phyloP scores from a whole-genome alignment of 1,139 yeast species.

The Kurtzmaniella quercitrusa region DNA sequence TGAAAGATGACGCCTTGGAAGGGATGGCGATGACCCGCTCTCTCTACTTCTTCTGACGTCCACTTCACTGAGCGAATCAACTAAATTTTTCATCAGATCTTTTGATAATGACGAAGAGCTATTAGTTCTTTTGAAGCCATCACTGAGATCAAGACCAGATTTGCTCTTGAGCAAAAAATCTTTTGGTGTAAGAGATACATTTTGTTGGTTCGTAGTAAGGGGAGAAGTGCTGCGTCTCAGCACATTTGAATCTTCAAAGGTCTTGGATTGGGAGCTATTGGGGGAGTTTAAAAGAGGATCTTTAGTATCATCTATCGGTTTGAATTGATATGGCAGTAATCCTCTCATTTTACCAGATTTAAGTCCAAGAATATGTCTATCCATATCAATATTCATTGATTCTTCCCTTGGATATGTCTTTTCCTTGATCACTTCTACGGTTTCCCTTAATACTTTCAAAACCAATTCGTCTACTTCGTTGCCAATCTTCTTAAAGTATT shows the following conservation, averaged over 20 bases:
- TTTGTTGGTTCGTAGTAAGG: slow-evolving; percentile 2
- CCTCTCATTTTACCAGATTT: background rate
- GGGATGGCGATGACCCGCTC: slow-evolving; percentile 25
- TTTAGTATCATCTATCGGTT: background rate
- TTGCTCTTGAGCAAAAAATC: slow-evolving; percentile 31
- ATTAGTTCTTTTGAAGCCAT: slow-evolving; percentile 13
- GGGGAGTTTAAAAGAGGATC: slow-evolving; percentile 22
- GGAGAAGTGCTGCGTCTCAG: slow-evolving; percentile 28
- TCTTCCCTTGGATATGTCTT: slow-evolving; percentile 27
- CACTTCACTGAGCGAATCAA: slow-evolving; percentile 26
- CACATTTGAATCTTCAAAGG: slow-evolving; percentile 36
- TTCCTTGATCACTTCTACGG: slow-evolving; percentile 51
- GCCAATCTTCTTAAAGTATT: slow-evolving; percentile 76
- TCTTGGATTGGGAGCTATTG: slow-evolving; percentile 25
- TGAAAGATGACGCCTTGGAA: slow-evolving; percentile 54
- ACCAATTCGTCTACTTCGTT: slow-evolving; percentile 78
- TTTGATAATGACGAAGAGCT: slow-evolving; percentile 17
- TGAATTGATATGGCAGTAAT: background rate
- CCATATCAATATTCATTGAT: background rate
- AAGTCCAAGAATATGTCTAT: background rate
- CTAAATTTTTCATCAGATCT: slow-evolving; percentile 14
- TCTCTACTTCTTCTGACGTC: slow-evolving; percentile 11
- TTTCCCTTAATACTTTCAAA: slow-evolving; percentile 58
- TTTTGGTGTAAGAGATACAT: slow-evolving; percentile 33
- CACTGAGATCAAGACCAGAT: slow-evolving; percentile 1